Base-by-base conservation (phyloP, 371 early-diverging fungal genomes). In the Funneliformis caledonium region DNA sequence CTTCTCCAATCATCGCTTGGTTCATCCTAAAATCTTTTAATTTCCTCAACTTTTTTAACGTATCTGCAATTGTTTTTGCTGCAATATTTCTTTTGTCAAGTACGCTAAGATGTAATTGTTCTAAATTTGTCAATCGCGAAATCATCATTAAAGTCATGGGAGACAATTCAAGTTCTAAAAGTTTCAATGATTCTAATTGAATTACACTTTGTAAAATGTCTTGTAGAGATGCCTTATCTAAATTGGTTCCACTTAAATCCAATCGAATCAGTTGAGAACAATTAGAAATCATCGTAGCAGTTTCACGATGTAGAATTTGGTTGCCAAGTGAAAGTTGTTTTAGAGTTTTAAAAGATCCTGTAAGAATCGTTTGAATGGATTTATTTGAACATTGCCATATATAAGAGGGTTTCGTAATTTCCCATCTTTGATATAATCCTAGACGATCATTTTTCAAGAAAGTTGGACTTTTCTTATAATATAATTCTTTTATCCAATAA, bases 21-120 rank as follows among this genome's bases (percentile, higher is more conserved):
- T 74, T 74, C 74, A 74, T 50, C 33, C 74, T 74, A 31, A 74
- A 74, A n/a, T 74, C 56, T 33, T 74, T 12, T 14, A 74, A 74
- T 52, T 74, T 74, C 19, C 8, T 10, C n/a, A 74, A 74, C 33
- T 52, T 26, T 33, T 60, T 74, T 42, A 74, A 16, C 59, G 33
- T 74, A n/a, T 22, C 60, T 4, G 74, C 22, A 31, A 74, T 50
- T n/a, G 59, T 16, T 56, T 33, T 60, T 42, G 74, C 6, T 0
- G 50, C 19, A n/a, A 74, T 31, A n/a, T 31, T 60, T 19, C 7
- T 14, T 70, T 43, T 70, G 1, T 70, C 45, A 10, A 42, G 14
- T 74, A 33, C 74, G 12, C 74, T 74, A 14, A 74, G 19, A 43
- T 74, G 74, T 56, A 74, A 60, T 59, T 42, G 45, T 12, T 14